A percentile compares a stretch with the other conserved stretches of the same genome.
These are phyloP conservation scores for Pseudogymnoascus sp. DNA, from an alignment of 2,329 filamentous ascomycete species.

Conservation along the genomic window DNA sequence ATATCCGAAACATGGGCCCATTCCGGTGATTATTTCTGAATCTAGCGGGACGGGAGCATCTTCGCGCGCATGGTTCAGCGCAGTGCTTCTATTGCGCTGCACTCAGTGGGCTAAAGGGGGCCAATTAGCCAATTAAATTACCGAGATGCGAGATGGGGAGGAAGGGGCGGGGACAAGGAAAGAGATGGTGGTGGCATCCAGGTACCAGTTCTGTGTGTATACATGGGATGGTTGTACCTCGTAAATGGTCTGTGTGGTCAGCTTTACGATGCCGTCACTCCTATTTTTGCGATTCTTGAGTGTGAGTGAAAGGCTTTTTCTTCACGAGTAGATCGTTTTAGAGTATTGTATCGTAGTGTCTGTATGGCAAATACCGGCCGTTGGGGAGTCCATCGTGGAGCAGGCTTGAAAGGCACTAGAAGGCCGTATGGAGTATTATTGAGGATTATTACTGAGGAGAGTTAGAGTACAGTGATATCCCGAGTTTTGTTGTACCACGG, in stretches of 20 bases:
- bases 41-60: slow-evolving; percentile 1
- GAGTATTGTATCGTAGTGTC: not conserved
- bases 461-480: not conserved
- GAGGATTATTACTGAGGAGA: not conserved
- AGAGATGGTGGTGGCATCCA: not conserved
- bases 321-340: not conserved
- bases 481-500: slow-evolving; percentile 1
- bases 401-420: not conserved
- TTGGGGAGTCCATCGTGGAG: not conserved
- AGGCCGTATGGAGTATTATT: not conserved
- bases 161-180: not conserved
- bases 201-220: not conserved
- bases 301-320: not conserved
- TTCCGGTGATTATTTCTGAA: slow-evolving; percentile 1
- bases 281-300: not conserved
- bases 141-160: not conserved
- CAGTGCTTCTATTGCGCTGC: not conserved
- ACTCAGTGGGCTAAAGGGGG: not conserved
- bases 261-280: slow-evolving; percentile 6
- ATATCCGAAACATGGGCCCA: slow-evolving; percentile 7
- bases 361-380: not conserved
- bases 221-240: not conserved
- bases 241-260: not conserved
- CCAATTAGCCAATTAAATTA: not conserved
- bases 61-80: not conserved